phyloP scores from a whole-genome alignment of 1,284 basidiomycete species.

The Calocybe gambosa region DNA sequence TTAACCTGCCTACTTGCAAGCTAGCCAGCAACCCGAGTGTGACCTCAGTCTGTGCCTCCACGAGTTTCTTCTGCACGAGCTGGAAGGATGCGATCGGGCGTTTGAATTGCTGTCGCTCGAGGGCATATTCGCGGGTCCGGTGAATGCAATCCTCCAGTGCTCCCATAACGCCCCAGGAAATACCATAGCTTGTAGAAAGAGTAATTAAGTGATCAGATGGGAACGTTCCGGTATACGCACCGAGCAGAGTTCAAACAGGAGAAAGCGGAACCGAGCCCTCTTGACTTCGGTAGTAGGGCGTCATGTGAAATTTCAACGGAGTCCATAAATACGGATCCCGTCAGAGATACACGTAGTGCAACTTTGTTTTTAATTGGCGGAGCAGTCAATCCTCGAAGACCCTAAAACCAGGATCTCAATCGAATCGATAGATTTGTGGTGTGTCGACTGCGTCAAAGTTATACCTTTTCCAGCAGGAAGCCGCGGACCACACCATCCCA shows the following conservation, averaged over 20 bases:
- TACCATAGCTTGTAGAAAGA: slow-evolving; percentile 56
- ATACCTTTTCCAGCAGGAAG: slow-evolving; percentile 86
- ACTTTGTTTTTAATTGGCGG: slow-evolving; percentile 93
- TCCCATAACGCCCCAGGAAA: slow-evolving; percentile 93
- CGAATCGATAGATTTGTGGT: background rate
- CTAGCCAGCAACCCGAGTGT: slow-evolving; percentile 79
- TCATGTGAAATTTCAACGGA: slow-evolving; percentile 68
- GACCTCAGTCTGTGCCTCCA: slow-evolving; percentile 85
- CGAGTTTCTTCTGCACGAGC: slow-evolving; percentile 94
- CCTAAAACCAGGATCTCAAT: slow-evolving; percentile 37
- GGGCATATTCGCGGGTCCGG: slow-evolving; percentile 77
- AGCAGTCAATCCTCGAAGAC: slow-evolving; percentile 76
- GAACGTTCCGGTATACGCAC: slow-evolving; percentile 21
- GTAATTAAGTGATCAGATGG: background rate
- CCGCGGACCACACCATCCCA: slow-evolving; percentile 93
- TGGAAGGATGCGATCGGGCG: slow-evolving; percentile 93
- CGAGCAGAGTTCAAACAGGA: slow-evolving; percentile 89
- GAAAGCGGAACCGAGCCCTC: slow-evolving; percentile 81
- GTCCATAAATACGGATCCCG: slow-evolving; percentile 94
- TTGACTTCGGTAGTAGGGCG: slow-evolving; percentile 68
- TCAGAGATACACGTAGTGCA: slow-evolving; percentile 83
- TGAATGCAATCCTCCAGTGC: slow-evolving; percentile 89
- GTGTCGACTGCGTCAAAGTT: background rate
- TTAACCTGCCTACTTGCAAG: slow-evolving; percentile 83
- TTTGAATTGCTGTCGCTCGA: slow-evolving; percentile 87